Base-by-base conservation (phyloP, 169 alveolate species). In the Plasmodium coatneyi region DNA sequence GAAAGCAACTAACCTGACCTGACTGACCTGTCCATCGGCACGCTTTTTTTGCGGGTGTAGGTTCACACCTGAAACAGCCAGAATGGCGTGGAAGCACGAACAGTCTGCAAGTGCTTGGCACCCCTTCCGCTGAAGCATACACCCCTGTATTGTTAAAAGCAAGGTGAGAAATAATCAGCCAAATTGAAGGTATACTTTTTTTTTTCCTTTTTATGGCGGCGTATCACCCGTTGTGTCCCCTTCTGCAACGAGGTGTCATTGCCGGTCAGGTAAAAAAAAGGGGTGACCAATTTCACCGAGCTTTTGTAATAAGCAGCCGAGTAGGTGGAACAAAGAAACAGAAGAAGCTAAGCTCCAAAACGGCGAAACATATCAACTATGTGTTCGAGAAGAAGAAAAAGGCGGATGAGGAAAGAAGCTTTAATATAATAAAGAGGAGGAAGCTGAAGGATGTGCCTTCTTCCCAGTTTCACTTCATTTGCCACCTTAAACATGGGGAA, bases 361-460 rank as follows among this genome's bases (percentile, higher is more conserved):
- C 93, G 22, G 66, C 93, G 25, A 87, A 87, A 60, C 80, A 71
- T 78, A 87, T 87, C 43, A 87, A 87, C 80, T 87, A 78, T 46
- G 25, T 41, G 60, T 87, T 87, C 80, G 41, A 36, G 56, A 87
- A 79, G 46, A 76, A 66, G 46, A 87, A 87, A 71, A 52, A 60
- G 71, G 89, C 49, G 14, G 89, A 87, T 25, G 89, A 87, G 43
- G 22, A 19, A 25, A 87, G 28, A n/a, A 28, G 22, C 14, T 80
- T 78, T 25, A 87, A 87, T 79, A 43, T 5, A 3, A 10, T 78
- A 79, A 87, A 79, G 46, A 87, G 81, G 71, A 87, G 70, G 71
- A 80, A 78, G 32, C 82, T 87, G 19, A 60, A 87, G 71, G 80
- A 78, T 25, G 32, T 34, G n/a, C 43, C 93, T 19, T 82, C 80